Evolutionary conservation across 2,329 filamentous ascomycete genomes (phyloP), one percentile per base, ranked within the genome.

Genomic region (Trichoderma koningii): DNA sequence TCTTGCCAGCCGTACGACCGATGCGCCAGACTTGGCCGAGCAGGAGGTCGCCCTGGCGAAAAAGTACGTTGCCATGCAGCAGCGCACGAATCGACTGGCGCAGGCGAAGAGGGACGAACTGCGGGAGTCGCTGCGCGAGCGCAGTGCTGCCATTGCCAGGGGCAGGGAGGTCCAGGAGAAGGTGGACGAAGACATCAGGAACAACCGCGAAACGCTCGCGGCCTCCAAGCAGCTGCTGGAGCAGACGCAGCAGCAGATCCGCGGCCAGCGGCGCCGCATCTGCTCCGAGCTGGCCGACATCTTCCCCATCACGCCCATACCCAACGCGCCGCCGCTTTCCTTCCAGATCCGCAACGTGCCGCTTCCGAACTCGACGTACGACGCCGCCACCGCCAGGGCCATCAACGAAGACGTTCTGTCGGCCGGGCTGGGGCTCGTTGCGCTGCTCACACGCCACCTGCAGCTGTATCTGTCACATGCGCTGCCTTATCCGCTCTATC

Each of bases 251-350:
- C 87, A 89, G 57, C 85, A 87, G 21, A 89, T 92, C n/a, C 87
- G 84, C 65, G 92, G 90, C n/a, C 95, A 98, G 76, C 86, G 93
- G 23, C 87, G 93, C 15, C 89, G 95, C 42, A 91, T 98, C 63
- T 93, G 92, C 75, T 89, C 95, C 69, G 93, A 97, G 69, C 81
- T 99, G 0, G 80, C 87, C 14, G 79, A 81, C 28, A 91, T 97
- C 64, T 97, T 93, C 73, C 88, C 90, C 4, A 96, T 99, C 66
- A 85, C 87, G 9, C 89, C 93, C 0, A 72, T 76, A 2, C 78
- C 81, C 0, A 78, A 80, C 7, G 80, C 79, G 14, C 80, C 84
- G 3, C 84, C 92, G 0, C 84, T 98, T 1, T 84, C 88, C 0
- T 98, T 98, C 76, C 92, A 89, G 14, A 96, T 99, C 68, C 89